Evolutionary conservation across 495 filamentous ascomycete genomes (phyloP).

Genomic region (Neurospora sp.): DNA sequence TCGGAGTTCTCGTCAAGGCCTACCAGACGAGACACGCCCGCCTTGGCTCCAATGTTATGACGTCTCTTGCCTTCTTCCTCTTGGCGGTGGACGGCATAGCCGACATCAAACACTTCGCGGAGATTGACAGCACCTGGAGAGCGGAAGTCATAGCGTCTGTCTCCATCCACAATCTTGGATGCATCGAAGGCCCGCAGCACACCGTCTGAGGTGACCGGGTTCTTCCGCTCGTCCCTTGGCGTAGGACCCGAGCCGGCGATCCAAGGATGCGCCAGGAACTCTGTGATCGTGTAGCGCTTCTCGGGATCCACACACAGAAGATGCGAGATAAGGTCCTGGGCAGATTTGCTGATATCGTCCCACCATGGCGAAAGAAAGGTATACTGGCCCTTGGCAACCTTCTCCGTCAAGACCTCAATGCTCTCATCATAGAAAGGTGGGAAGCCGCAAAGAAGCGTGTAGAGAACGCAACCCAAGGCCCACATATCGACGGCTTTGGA

Average conservation of each 20-base stretch:
- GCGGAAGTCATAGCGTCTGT: conserved; percentile 78
- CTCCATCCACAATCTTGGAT: conserved; percentile 47
- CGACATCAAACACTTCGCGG: conserved; percentile 93
- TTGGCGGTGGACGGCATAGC: conserved; percentile 91
- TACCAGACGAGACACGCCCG: conserved; percentile 41
- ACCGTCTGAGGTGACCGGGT: conserved; percentile 27
- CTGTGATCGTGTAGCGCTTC: conserved; percentile 76
- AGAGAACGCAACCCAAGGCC: conserved; percentile 93
- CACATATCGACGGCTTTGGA: conserved; percentile 99
- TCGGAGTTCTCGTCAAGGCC: conserved; percentile 63
- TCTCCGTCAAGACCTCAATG: conserved; percentile 93
- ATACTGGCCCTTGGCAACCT: conserved; percentile 92
- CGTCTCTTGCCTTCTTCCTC: conserved; percentile 91
- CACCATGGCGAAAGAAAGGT: conserved; percentile 98
- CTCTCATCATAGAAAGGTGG: conserved; percentile 98
- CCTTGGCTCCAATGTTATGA: conserved; percentile 61
- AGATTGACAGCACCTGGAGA: conserved; percentile 92
- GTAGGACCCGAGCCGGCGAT: conserved; percentile 51
- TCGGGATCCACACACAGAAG: conserved; percentile 88
- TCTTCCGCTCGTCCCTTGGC: conserved; percentile 54
- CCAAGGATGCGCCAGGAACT: conserved; percentile 91
- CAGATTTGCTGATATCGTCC: conserved; percentile 95
- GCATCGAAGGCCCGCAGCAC: conserved; percentile 44
- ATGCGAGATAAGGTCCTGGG: conserved; percentile 89
- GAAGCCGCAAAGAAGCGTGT: conserved; percentile 93